Percentiles rank a stretch among this genome's conserved stretches.
Evolutionary conservation across 495 filamentous ascomycete species (phyloP).

Genomic region (Chaetomidium leptoderma): DNA sequence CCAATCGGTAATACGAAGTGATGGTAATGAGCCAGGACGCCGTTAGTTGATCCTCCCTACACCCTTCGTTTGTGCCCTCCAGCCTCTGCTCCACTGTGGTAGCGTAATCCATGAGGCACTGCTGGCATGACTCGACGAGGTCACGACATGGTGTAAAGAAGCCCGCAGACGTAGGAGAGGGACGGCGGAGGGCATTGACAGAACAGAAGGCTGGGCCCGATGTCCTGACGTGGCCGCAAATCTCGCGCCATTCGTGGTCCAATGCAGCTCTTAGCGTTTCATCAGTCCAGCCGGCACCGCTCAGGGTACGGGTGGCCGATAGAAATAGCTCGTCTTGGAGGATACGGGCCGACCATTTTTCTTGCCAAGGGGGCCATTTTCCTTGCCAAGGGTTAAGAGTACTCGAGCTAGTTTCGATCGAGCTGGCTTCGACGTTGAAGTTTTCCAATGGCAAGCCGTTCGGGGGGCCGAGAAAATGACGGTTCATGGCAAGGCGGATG

Average conservation of each 20-base stretch:
- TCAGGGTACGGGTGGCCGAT: slow-evolving; percentile 16
- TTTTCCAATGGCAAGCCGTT: slow-evolving; percentile 17
- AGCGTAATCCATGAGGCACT: slow-evolving; percentile 8
- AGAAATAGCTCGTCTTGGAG: slow-evolving; percentile 21
- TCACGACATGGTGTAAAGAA: background rate
- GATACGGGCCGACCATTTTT: slow-evolving; percentile 16
- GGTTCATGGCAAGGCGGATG: slow-evolving; percentile 22
- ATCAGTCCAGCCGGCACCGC: background rate
- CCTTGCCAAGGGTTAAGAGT: background rate
- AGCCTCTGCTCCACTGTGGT: slow-evolving; percentile 8
- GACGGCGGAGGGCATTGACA: background rate
- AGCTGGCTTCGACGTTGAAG: slow-evolving; percentile 6
- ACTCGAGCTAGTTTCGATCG: background rate
- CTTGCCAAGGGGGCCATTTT: background rate
- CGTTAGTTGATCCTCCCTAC: background rate
- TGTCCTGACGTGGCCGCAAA: slow-evolving; percentile 4
- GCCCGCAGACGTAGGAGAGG: background rate
- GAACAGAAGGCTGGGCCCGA: background rate
- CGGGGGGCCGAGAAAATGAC: slow-evolving; percentile 18
- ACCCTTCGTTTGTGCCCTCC: background rate
- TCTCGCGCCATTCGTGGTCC: background rate
- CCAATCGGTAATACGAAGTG: slow-evolving; percentile 6
- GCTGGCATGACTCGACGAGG: background rate
- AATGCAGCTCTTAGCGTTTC: background rate
- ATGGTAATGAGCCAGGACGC: slow-evolving; percentile 6